Evolutionary conservation across 345 rosid species (phyloP), one percentile per base, ranked within the genome.

Genomic region (Ailanthus altissimus): DNA sequence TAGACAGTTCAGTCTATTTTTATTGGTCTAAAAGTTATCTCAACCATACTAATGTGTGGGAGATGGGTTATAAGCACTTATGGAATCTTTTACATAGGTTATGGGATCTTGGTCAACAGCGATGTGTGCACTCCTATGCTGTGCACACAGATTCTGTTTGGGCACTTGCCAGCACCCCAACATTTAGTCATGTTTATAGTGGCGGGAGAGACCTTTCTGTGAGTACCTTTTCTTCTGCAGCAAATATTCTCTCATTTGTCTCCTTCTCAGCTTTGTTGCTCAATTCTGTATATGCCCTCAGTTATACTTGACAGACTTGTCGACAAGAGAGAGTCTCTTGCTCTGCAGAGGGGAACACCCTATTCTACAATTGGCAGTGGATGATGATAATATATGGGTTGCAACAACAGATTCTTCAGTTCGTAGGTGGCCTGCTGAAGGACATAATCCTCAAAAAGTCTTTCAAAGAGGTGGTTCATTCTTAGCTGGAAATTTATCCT

Each of bases 61-160:
- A n/a, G n/a, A 38, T 77, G 78, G 65, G 36, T 76, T 64, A 67
- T 78, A 67, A 80, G 77, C 74, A 79, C 59, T 85, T 80, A 45
- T 70, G 64, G 69, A 80, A 73, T 61, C 56, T 72, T 25, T 49
- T 75, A 76, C 58, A 43, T 83, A 97, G 99, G 85, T 85, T 97
- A 73, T 97, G 99, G 99, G 99, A 97, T 85, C 93, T 97, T 83
- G 98, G 99, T 80, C 98, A 94, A 89, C 99, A 97, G 83, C 92
- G 99, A 65, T 97, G 99, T 75, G 71, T 97, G 82, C 99, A 97
- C 86, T 94, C 99, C 61, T 97, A 97, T 86, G 98, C 99, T 21
- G 99, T 97, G 80, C 99, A 97, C 81, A 97, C 99, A 56, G 98
- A 97, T 88, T 97, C 99, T 83, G 99, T 97, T 66, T 97, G 99